A percentile compares a stretch with the other conserved stretches of the same genome.
phyloP scores from a whole-genome alignment of 2,329 filamentous ascomycete species.

The Boeremia exigua region DNA sequence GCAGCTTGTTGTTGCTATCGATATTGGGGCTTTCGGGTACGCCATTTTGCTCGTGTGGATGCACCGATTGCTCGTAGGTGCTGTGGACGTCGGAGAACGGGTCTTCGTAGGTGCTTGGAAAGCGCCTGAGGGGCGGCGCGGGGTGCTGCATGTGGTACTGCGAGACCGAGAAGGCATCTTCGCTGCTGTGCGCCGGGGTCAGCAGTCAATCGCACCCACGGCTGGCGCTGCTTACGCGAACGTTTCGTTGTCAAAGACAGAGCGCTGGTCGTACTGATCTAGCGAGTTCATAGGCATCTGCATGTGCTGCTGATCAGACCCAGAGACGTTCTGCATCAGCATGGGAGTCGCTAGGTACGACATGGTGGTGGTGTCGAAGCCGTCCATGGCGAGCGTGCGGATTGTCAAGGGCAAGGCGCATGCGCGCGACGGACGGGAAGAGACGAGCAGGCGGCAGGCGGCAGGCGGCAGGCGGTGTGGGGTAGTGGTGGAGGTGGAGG shows the following conservation, averaged over 20 bases:
- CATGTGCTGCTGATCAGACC: slow-evolving; percentile 47
- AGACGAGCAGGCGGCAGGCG: slow-evolving; percentile 7
- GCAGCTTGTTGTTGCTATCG: slow-evolving; percentile 66
- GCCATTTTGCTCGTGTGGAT: slow-evolving; percentile 53
- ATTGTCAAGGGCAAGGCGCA: slow-evolving; percentile 31
- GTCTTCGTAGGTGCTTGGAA: slow-evolving; percentile 57
- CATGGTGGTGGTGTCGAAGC: slow-evolving; percentile 67
- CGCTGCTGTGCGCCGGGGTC: slow-evolving; percentile 51
- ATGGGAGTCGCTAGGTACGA: slow-evolving; percentile 66
- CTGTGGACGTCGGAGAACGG: slow-evolving; percentile 60
- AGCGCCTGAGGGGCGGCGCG: slow-evolving; percentile 55
- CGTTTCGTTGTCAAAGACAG: slow-evolving; percentile 65
- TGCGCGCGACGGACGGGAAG: slow-evolving; percentile 32
- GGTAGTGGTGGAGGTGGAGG: slow-evolving; percentile 17
- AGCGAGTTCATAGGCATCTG: slow-evolving; percentile 55
- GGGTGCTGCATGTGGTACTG: slow-evolving; percentile 51
- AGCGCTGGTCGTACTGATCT: slow-evolving; percentile 64
- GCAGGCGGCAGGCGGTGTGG: slow-evolving; percentile 10
- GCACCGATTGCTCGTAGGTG: slow-evolving; percentile 53
- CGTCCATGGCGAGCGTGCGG: slow-evolving; percentile 52
- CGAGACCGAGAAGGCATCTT: slow-evolving; percentile 54
- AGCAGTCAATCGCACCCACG: slow-evolving; percentile 26
- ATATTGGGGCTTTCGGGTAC: slow-evolving; percentile 62
- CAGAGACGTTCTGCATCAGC: slow-evolving; percentile 60
- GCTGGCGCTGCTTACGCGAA: slow-evolving; percentile 57